A percentile compares a stretch with the other conserved stretches of the same genome.
Conservation (phyloP, 2,329 filamentous ascomycete genomes). For the Stylonectria norvegica region DNA sequence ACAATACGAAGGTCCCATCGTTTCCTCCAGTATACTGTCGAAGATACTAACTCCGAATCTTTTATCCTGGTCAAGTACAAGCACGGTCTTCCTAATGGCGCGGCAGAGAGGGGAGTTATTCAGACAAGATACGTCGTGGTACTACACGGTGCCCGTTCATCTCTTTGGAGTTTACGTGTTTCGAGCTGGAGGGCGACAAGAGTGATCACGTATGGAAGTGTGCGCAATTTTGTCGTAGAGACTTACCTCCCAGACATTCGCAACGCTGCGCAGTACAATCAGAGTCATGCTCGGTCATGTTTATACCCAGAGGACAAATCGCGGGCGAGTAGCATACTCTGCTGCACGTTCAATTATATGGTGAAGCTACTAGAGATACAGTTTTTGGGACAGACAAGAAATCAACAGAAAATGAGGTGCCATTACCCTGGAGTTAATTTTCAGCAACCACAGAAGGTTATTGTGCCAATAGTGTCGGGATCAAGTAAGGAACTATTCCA, state of each 20-base stretch:
- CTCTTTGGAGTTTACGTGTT: too few relatives aligned
- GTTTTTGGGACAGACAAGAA: not conserved
- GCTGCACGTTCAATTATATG: constrained; percentile 18
- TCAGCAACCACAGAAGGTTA: constrained; percentile 47
- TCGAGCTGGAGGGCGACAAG: constrained; percentile 53
- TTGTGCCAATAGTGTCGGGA: constrained; percentile 39
- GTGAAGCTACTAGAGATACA: constrained; percentile 2
- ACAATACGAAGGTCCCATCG: not conserved
- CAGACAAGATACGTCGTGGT: constrained; percentile 6
- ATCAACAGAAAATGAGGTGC: constrained; percentile 3
- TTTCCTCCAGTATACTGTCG: too few relatives aligned
- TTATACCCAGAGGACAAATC: constrained; percentile 26
- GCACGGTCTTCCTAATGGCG: not conserved
- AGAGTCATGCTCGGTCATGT: constrained; percentile 23
- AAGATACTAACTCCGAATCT: too few relatives aligned
- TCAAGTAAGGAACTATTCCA: constrained; percentile 26
- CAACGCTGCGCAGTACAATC: constrained; percentile 35
- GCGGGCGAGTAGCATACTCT: constrained; percentile 18
- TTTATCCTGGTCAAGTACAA: too few relatives aligned
- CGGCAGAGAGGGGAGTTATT: not conserved
- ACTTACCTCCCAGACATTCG: constrained; percentile 63
- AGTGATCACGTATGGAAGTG: constrained; percentile 48
- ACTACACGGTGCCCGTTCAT: too few relatives aligned
- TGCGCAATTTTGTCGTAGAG: constrained; percentile 31
- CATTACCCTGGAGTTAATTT: constrained; percentile 49